phyloP scores from a whole-genome alignment of 2,329 filamentous ascomycete species.

The Ascochyta clinopodiicola region DNA sequence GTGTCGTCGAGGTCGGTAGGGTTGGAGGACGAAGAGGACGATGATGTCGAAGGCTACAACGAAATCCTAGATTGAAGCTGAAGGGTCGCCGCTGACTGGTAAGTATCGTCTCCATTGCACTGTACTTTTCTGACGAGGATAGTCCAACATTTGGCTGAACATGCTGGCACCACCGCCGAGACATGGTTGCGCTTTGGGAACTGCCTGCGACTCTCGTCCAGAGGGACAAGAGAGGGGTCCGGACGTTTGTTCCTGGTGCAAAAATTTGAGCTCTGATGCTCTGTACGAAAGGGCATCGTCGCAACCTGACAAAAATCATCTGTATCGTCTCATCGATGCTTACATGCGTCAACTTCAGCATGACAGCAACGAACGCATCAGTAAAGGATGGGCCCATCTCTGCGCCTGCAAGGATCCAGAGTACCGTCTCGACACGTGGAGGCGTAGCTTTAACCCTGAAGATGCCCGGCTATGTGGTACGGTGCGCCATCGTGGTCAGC shows the following conservation, averaged over 20 bases:
- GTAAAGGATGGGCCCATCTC: constrained; percentile 28
- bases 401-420: constrained; percentile 34
- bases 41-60: constrained; percentile 37
- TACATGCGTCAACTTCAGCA: constrained; percentile 29
- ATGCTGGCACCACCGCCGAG: constrained; percentile 31
- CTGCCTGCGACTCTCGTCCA: constrained; percentile 25
- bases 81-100: constrained; percentile 1
- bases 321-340: constrained; percentile 24
- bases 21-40: constrained; percentile 26
- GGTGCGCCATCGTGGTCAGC: constrained; percentile 30
- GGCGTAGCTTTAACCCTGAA: constrained; percentile 28
- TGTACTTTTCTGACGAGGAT: neutral
- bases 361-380: constrained; percentile 26
- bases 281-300: constrained; percentile 24
- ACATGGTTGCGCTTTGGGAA: constrained; percentile 30
- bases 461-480: constrained; percentile 28
- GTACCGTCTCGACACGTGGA: constrained; percentile 27
- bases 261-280: constrained; percentile 33
- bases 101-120: constrained; percentile 1
- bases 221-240: constrained; percentile 29
- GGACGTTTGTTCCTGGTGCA: constrained; percentile 33
- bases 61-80: constrained; percentile 16
- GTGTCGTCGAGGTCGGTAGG: constrained; percentile 25
- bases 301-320: constrained; percentile 15
- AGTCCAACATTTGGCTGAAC: neutral